Base-by-base conservation (phyloP, 495 filamentous ascomycete genomes). In the Lindgomyces ingoldianus region DNA sequence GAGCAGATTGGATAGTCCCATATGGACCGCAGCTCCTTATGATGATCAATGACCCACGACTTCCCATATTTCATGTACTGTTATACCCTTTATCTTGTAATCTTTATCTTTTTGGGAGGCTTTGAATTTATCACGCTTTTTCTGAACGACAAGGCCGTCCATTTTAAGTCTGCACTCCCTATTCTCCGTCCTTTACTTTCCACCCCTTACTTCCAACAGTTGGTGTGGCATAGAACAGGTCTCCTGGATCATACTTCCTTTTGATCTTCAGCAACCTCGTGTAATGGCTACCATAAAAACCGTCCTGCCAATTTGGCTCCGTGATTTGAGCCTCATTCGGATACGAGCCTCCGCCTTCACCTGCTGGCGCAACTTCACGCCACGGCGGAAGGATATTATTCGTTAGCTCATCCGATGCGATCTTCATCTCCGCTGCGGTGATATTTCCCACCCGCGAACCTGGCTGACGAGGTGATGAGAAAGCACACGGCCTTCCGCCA, bases 271-370 rank as follows among this genome's bases (percentile, higher is more conserved):
- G 18, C 27, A 60, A 21, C 29, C 29, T 51, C 3, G 14, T 2
- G 36, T 60, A 60, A 24, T 60, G 42, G 2, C 3, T 19, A 4
- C 57, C 61, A 64, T 64, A 64, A 22, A 64, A 64, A 10, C 39
- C 45, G 3, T 50, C 21, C 46, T 64, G 30, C 61, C 61, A 58
- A 24, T 16, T 50, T 1, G 61, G 53, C 30, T 64, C 61, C 30
- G 21, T 26, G 19, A 64, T 53, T 8, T 19, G 19, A 1, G 52
- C 61, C 36, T 64, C 61, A 29, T 64, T 64, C 25, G 50, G 24
- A 47, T 64, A 64, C 2, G 9, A 85, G 83, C 75, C 18, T 55
- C 27, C 42, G 72, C 49, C 8, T 16, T 67, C 29, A 22, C 33
- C 36, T 11, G 49, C 44, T 16, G 57, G 41, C 56, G 57, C 49